A percentile compares a stretch with the other conserved stretches of the same genome.
Conservation (phyloP, 108 stramenopile genomes). For the Cyclotella choctawhatcheeana region DNA sequence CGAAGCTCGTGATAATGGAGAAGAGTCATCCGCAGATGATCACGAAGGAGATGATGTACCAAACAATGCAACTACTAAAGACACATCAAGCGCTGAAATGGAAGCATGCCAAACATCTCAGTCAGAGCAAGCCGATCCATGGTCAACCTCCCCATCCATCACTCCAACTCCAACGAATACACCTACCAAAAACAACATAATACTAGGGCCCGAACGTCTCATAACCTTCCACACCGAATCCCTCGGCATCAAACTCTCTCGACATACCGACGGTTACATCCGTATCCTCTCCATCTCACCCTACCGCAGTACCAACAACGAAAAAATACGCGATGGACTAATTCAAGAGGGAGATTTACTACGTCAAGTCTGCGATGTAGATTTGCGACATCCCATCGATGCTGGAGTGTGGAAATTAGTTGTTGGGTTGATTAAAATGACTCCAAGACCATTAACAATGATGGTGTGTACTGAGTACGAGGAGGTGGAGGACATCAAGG, state of each 20-base stretch:
- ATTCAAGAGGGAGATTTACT: slow-evolving; percentile 34
- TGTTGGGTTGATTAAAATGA: slow-evolving; percentile 47
- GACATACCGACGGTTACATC: slow-evolving; percentile 42
- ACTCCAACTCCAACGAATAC: background rate
- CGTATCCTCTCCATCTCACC: slow-evolving; percentile 31
- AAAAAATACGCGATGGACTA: slow-evolving; percentile 20
- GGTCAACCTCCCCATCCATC: background rate
- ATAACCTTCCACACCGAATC: slow-evolving; percentile 29
- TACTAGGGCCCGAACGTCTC: slow-evolving; percentile 33
- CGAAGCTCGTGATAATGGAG: background rate
- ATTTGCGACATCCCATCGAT: slow-evolving; percentile 47
- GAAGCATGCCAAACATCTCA: background rate
- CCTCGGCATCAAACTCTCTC: slow-evolving; percentile 42
- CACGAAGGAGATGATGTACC: background rate
- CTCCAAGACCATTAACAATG: slow-evolving; percentile 37
- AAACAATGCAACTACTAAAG: background rate
- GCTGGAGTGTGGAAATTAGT: slow-evolving; percentile 38
- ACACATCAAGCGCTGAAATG: background rate
- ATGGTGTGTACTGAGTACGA: slow-evolving; percentile 24
- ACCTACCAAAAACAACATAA: too few relatives aligned
- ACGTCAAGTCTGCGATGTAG: slow-evolving; percentile 34
- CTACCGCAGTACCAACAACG: slow-evolving; percentile 13
- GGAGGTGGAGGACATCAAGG: background rate
- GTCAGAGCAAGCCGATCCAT: too few relatives aligned
- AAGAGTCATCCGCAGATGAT: background rate